Conservation (phyloP, 164 flowering plant genomes). For the Stephania japonica region DNA sequence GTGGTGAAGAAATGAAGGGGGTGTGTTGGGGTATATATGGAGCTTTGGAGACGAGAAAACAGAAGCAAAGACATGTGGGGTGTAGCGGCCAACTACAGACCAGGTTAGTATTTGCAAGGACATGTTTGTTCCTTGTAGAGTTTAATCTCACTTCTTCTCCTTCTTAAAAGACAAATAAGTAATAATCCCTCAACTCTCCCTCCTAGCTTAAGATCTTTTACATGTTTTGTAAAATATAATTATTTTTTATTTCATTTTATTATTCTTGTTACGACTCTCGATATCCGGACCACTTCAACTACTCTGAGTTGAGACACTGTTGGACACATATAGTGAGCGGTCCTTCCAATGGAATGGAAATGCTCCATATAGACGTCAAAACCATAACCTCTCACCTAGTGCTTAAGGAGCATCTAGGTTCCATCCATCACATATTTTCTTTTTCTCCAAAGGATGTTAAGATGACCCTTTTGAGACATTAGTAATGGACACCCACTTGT, state of each 20-base stretch:
- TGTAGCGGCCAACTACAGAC: constrained; percentile 47
- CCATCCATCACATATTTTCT: too few relatives aligned
- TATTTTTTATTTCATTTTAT: neutral
- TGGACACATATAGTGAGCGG: too few relatives aligned
- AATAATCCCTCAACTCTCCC: constrained; percentile 20
- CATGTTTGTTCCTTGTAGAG: constrained; percentile 33
- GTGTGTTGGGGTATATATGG: constrained; percentile 35
- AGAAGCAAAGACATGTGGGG: constrained; percentile 39
- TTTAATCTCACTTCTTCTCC: constrained; percentile 33
- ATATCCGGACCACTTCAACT: too few relatives aligned
- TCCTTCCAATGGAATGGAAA: too few relatives aligned
- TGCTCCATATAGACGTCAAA: too few relatives aligned
- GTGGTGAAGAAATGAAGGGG: constrained; percentile 16
- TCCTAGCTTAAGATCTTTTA: neutral
- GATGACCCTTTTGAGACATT: too few relatives aligned
- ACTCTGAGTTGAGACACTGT: too few relatives aligned
- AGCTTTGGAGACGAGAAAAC: constrained; percentile 9
- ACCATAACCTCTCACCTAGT: neutral
- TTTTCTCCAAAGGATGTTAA: too few relatives aligned
- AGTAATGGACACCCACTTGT: too few relatives aligned
- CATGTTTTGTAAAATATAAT: neutral
- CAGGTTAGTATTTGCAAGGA: constrained; percentile 32
- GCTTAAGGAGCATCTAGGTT: too few relatives aligned
- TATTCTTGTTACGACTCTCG: neutral
- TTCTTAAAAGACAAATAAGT: constrained; percentile 26